phyloP scores from a whole-genome alignment of 2,329 filamentous ascomycete genomes.

The Sarocladiaceae sp. region DNA sequence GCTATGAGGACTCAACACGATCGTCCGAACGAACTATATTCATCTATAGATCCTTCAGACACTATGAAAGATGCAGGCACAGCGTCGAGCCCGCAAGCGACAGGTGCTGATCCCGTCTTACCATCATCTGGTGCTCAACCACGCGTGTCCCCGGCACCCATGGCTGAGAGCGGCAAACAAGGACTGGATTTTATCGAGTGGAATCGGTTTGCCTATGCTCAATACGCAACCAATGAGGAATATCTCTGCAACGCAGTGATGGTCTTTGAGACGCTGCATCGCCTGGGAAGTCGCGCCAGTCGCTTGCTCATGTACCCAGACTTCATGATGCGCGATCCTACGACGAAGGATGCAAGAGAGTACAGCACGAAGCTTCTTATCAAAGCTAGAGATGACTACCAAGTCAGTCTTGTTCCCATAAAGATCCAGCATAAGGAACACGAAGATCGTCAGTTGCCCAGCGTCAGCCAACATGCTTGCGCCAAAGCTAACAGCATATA shows the following conservation, averaged over 20 bases:
- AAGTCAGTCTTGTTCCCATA: constrained; percentile 37
- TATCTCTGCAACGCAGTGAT: constrained; percentile 46
- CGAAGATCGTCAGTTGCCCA: constrained; percentile 26
- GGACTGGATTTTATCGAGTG: constrained; percentile 26
- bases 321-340: constrained; percentile 25
- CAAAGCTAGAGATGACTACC: constrained; percentile 37
- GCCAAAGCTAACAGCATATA: constrained; percentile 11
- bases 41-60: no score
- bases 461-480: background rate
- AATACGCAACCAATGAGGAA: constrained; percentile 41
- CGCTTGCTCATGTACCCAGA: constrained; percentile 41
- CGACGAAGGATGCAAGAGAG: constrained; percentile 18
- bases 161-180: no score
- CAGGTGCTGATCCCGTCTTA: no score
- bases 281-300: constrained; percentile 35
- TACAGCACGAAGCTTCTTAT: constrained; percentile 28
- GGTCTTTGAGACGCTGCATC: constrained; percentile 39
- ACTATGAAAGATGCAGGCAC: no score
- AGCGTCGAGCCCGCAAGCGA: no score
- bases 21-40: no score
- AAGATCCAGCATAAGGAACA: constrained; percentile 29
- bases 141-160: no score
- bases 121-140: no score
- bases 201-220: constrained; percentile 40
- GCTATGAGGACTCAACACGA: background rate